Evolutionary conservation across 2,329 filamentous ascomycete genomes (phyloP).

Genomic region (Epichloe bromicola): DNA sequence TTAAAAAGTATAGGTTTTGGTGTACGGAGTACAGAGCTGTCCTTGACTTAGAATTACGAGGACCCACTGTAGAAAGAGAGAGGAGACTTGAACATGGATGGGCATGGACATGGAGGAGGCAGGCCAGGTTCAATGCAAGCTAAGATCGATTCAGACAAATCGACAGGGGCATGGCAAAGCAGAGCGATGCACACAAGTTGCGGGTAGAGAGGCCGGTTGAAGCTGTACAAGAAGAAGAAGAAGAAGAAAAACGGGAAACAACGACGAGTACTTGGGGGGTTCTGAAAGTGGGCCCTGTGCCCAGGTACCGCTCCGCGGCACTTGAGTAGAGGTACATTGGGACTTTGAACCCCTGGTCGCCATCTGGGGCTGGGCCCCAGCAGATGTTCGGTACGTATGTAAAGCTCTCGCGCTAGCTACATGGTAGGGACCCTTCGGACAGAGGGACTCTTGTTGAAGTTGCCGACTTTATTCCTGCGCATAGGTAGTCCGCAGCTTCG

Average conservation of each 20-base stretch:
- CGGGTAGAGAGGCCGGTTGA: background rate
- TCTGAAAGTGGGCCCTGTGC: background rate
- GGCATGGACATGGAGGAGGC: constrained; percentile 1
- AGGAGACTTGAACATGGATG: too few species aligned
- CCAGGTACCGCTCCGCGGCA: background rate
- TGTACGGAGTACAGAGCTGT: too few species aligned
- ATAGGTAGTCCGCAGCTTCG: too few species aligned
- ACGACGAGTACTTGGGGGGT: background rate
- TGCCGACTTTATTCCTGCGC: too few species aligned
- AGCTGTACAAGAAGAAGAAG: background rate
- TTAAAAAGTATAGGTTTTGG: too few species aligned
- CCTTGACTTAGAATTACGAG: too few species aligned
- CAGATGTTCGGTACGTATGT: background rate
- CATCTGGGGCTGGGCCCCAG: background rate
- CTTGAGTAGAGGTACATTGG: constrained; percentile 3
- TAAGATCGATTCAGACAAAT: constrained; percentile 7
- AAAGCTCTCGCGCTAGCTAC: background rate
- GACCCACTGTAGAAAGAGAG: too few species aligned
- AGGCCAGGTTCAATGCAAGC: background rate
- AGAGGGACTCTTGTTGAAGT: too few species aligned
- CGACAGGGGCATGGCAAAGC: constrained; percentile 7
- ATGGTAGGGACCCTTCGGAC: too few species aligned
- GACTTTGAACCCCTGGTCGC: background rate
- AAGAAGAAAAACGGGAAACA: background rate
- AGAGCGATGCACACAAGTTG: background rate